These are phyloP conservation scores for Cryptococcus sp. DNA, from an alignment of 1,284 basidiomycete species.

Conservation along the genomic window DNA sequence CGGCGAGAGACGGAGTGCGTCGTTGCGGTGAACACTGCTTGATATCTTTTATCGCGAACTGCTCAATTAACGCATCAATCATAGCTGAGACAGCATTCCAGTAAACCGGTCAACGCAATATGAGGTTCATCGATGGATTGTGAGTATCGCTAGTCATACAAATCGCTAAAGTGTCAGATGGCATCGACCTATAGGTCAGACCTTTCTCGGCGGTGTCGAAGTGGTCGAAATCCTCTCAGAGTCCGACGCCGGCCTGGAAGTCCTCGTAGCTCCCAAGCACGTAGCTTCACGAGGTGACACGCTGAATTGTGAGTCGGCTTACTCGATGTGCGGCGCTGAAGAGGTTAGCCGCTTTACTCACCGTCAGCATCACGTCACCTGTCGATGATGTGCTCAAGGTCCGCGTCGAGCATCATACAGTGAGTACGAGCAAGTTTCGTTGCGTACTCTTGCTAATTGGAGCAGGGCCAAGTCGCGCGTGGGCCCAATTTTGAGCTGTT, in stretches of 20 bases:
- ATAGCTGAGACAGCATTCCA: too few relatives aligned
- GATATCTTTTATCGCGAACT: too few relatives aligned
- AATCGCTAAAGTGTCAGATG: slow-evolving; percentile 24
- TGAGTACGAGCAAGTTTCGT: slow-evolving; percentile 3
- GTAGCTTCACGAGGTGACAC: slow-evolving; percentile 70
- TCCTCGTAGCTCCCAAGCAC: slow-evolving; percentile 66
- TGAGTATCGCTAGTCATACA: slow-evolving; percentile 16
- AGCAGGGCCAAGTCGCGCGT: slow-evolving; percentile 53
- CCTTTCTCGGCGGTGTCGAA: slow-evolving; percentile 64
- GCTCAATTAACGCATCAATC: too few relatives aligned
- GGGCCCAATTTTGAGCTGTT: slow-evolving; percentile 64
- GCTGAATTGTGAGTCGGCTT: slow-evolving; percentile 54
- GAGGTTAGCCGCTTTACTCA: slow-evolving; percentile 59
- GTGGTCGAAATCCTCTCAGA: slow-evolving; percentile 42
- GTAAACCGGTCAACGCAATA: slow-evolving; percentile 6
- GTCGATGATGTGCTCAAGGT: slow-evolving; percentile 63
- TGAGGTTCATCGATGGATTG: slow-evolving; percentile 61
- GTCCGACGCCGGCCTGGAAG: slow-evolving; percentile 58
- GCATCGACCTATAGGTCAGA: slow-evolving; percentile 32
- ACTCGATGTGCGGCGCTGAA: too few relatives aligned
- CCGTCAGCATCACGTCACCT: slow-evolving; percentile 64
- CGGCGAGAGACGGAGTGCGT: too few relatives aligned
- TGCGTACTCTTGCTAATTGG: not conserved
- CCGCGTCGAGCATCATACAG: slow-evolving; percentile 61
- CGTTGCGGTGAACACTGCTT: too few relatives aligned